These are phyloP conservation scores for Pontederia paniculata DNA, from an alignment of 176 grass and related monocot genomes.

Conservation along the genomic window DNA sequence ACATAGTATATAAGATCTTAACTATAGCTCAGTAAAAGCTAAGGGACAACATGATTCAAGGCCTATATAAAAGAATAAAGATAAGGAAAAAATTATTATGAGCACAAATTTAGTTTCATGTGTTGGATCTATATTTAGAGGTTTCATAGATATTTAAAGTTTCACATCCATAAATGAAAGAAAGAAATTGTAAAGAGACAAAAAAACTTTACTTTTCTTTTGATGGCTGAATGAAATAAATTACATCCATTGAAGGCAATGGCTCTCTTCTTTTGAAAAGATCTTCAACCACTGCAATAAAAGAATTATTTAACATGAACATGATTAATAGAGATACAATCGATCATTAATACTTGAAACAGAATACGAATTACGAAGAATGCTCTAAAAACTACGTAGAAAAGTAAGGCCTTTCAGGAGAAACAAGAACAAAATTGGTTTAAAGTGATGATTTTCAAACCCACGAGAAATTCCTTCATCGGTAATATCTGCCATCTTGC, in stretches of 20 bases:
- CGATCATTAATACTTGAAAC: background rate
- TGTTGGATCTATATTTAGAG: background rate
- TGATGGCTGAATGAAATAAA: slow-evolving; percentile 85
- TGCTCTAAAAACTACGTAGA: no score
- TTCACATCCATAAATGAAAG: background rate
- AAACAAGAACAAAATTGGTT: background rate
- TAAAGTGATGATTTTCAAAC: slow-evolving; percentile 24
- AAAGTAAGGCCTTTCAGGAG: background rate
- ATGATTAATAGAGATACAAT: background rate
- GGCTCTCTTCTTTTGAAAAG: slow-evolving; percentile 94
- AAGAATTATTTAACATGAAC: slow-evolving; percentile 8
- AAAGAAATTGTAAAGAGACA: background rate
- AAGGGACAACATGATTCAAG: background rate
- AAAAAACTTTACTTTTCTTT: slow-evolving; percentile 80
- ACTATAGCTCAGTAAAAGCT: no score
- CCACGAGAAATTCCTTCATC: slow-evolving; percentile 78
- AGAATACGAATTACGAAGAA: background rate
- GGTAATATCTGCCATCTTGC: slow-evolving; percentile 97
- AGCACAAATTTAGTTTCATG: no score
- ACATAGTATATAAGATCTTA: no score
- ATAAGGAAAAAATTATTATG: background rate
- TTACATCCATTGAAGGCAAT: slow-evolving; percentile 91
- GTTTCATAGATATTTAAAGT: no score
- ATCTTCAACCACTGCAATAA: slow-evolving; percentile 83
- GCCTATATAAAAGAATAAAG: background rate